Conservation (phyloP, 192 early-diverging fungal genomes). For the Backusella parvicylindrica region DNA sequence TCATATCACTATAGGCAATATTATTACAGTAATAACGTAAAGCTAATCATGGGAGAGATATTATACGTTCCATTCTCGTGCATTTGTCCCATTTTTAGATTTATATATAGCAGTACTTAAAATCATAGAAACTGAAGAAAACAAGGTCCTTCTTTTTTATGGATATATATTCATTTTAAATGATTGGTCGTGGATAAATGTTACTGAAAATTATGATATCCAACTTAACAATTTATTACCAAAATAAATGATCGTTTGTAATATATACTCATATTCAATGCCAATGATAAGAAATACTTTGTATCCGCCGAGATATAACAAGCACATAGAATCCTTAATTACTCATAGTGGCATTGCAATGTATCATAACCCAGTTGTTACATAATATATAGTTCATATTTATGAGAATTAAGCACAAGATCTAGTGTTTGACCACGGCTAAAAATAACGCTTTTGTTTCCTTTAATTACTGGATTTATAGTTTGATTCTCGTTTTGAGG, state of each 20-base stretch:
- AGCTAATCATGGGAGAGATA: neutral
- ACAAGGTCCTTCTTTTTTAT: neutral
- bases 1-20: neutral
- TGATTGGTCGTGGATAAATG: neutral
- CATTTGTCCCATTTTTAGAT: slow-evolving; percentile 1
- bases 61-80: neutral
- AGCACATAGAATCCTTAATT: neutral
- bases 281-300: neutral
- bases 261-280: neutral
- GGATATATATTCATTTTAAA: neutral
- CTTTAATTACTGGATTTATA: neutral
- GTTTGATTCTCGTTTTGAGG: neutral
- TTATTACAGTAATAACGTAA: neutral
- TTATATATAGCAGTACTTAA: neutral
- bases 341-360: neutral
- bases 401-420: neutral
- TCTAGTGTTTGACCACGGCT: neutral
- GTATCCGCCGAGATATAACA: neutral
- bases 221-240: neutral
- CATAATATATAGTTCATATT: neutral
- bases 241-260: neutral
- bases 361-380: neutral
- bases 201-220: neutral
- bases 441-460: neutral
- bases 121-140: neutral